phyloP scores from a whole-genome alignment of 2,329 filamentous ascomycete species.

The Diaporthe caulivora region DNA sequence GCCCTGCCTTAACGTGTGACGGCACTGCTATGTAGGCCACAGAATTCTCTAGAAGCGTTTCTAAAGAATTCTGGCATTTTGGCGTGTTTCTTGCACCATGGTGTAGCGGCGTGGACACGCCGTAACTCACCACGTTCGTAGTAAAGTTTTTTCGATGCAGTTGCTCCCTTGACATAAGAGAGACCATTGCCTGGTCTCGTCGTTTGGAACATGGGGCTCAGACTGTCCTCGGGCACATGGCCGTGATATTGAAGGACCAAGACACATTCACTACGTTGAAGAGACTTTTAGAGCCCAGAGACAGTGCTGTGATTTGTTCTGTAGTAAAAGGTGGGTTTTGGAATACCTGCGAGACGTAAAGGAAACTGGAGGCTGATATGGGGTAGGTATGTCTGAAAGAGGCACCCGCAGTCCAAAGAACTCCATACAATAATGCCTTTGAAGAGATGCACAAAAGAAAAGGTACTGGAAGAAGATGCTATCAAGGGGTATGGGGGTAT shows the following conservation, averaged over 20 bases:
- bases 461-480: slow-evolving; percentile 19
- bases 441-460: slow-evolving; percentile 25
- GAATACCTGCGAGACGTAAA: background rate
- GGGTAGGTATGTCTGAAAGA: background rate
- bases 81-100: too few species aligned
- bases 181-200: background rate
- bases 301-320: background rate
- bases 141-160: background rate
- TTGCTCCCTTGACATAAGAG: background rate
- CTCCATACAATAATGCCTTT: slow-evolving; percentile 25
- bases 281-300: background rate
- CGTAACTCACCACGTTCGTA: background rate
- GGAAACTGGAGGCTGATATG: background rate
- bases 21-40: too few species aligned
- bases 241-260: background rate
- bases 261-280: background rate
- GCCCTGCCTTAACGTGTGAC: too few species aligned
- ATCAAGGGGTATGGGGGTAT: slow-evolving; percentile 35
- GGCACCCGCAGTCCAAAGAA: slow-evolving; percentile 20
- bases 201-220: background rate
- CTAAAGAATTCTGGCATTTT: too few species aligned
- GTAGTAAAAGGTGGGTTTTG: background rate
- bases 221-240: background rate
- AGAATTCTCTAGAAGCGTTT: too few species aligned
- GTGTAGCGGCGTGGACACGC: too few species aligned